phyloP scores from a whole-genome alignment of 1,284 basidiomycete genomes.

The Marasmius oreades region DNA sequence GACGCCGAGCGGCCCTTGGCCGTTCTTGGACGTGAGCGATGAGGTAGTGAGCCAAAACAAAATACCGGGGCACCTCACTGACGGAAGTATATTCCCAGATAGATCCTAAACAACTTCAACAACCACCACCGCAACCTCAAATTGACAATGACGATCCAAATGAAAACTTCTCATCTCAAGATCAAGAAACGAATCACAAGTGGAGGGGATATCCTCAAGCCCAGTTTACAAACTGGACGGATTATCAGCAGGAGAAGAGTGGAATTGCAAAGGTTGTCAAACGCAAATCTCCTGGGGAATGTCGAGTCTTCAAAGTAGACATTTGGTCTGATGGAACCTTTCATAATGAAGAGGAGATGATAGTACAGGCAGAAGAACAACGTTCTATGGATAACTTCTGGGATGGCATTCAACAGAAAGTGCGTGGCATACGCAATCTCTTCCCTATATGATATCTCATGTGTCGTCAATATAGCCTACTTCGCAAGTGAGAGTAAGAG shows the following conservation, averaged over 20 bases:
- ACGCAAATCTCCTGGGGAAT: not conserved
- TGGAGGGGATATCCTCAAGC: not conserved
- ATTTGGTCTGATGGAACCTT: not conserved
- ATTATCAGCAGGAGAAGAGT: not conserved
- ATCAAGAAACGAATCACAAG: not conserved
- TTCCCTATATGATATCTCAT: not conserved
- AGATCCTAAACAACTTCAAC: not conserved
- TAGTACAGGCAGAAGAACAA: not conserved
- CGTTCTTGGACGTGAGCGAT: constrained; percentile 1
- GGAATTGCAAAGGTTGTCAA: not conserved
- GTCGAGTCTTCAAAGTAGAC: not conserved
- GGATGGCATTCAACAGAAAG: not conserved
- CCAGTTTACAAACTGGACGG: not conserved
- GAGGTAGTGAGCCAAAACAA: not conserved
- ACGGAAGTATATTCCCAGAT: not conserved
- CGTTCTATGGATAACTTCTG: not conserved
- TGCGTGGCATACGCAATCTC: not conserved
- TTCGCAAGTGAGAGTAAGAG: constrained; percentile 32
- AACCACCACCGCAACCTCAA: not conserved
- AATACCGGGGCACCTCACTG: no score
- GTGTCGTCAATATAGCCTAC: constrained; percentile 25
- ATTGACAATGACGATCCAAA: not conserved
- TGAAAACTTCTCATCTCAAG: no score
- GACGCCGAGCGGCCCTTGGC: constrained; percentile 1
- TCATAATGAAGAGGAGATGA: not conserved